Conservation (phyloP, 371 early-diverging fungal species). For the Mucor indicus region DNA sequence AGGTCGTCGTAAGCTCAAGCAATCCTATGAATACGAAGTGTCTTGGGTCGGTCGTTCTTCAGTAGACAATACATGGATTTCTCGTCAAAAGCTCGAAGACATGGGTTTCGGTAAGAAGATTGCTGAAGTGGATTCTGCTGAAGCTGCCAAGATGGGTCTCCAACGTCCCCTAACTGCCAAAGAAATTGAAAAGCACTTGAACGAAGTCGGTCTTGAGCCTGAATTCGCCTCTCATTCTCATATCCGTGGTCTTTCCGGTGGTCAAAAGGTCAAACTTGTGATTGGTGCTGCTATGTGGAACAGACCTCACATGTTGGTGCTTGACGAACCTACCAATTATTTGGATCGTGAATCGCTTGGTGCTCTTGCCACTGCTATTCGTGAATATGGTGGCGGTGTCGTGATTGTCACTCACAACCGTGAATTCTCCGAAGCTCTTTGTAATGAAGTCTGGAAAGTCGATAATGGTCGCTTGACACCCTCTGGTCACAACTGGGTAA, state of each 20-base stretch:
- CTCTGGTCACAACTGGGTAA: slow-evolving; percentile 53
- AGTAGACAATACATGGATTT: slow-evolving; percentile 68
- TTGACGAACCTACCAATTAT: slow-evolving; percentile 90
- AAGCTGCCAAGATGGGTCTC: slow-evolving; percentile 64
- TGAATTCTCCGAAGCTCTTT: slow-evolving; percentile 67
- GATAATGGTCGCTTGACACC: slow-evolving; percentile 59
- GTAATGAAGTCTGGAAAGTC: slow-evolving; percentile 72
- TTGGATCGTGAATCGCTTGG: slow-evolving; percentile 76
- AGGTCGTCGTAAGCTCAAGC: slow-evolving; percentile 69
- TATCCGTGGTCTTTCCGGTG: slow-evolving; percentile 86
- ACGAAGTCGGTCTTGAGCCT: slow-evolving; percentile 65
- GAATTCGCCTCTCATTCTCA: slow-evolving; percentile 79
- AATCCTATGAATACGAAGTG: slow-evolving; percentile 67
- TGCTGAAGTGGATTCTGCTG: slow-evolving; percentile 62
- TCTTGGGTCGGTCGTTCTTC: slow-evolving; percentile 56
- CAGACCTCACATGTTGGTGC: slow-evolving; percentile 82
- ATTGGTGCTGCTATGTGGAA: slow-evolving; percentile 84
- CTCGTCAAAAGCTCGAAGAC: slow-evolving; percentile 67
- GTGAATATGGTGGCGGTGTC: slow-evolving; percentile 71
- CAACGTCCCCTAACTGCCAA: slow-evolving; percentile 62
- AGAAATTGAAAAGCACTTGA: slow-evolving; percentile 70
- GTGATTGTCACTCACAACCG: slow-evolving; percentile 76
- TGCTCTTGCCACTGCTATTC: slow-evolving; percentile 65
- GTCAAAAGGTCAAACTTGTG: slow-evolving; percentile 90
- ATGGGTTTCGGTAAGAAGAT: slow-evolving; percentile 68